phyloP scores from a whole-genome alignment of 2,329 filamentous ascomycete genomes.

The Lachnellula occidentalis region DNA sequence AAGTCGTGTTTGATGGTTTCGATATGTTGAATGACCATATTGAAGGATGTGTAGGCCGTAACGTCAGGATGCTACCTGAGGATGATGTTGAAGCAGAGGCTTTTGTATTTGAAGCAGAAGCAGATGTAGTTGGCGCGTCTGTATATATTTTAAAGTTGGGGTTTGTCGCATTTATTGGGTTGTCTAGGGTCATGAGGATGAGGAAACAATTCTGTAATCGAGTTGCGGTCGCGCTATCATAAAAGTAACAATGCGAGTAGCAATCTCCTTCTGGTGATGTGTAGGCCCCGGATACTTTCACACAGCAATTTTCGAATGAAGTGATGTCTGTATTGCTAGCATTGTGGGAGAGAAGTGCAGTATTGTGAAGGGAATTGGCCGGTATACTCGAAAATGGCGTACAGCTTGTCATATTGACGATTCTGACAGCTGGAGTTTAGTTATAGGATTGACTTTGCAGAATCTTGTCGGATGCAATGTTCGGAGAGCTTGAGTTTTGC shows the following conservation, averaged over 20 bases:
- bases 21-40: no score
- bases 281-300: not conserved
- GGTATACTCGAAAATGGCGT: not conserved
- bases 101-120: not conserved
- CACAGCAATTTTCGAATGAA: not conserved
- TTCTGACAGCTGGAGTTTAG: not conserved
- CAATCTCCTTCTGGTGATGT: not conserved
- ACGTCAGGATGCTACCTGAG: no score
- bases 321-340: not conserved
- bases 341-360: not conserved
- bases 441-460: not conserved
- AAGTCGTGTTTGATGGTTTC: no score
- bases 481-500: not conserved
- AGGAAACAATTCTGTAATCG: not conserved
- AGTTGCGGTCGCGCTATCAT: not conserved
- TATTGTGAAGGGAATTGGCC: not conserved
- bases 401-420: not conserved
- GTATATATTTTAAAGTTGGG: not conserved
- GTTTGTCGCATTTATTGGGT: not conserved
- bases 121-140: not conserved
- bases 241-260: not conserved
- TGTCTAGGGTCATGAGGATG: not conserved
- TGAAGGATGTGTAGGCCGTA: no score
- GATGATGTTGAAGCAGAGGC: constrained; percentile 2
- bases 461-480: not conserved